Conservation (phyloP, 441 rosid genomes). For the Syzygium malaccense region DNA sequence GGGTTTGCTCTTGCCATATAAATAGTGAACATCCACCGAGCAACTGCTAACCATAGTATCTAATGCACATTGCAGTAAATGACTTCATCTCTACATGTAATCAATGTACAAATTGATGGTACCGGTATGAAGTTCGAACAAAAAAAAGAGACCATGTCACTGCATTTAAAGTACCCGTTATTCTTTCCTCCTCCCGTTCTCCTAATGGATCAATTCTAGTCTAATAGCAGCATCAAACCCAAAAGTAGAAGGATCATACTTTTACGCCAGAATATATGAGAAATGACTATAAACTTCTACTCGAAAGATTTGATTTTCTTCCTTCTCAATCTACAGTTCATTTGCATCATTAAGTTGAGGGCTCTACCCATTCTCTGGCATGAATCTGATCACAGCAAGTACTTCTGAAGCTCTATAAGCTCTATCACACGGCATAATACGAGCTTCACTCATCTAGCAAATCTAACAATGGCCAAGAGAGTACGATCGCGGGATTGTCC, state of each 20-base stretch:
- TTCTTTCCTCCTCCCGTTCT: not conserved
- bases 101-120: not conserved
- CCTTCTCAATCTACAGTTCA: not conserved
- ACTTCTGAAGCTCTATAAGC: not conserved
- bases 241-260: not conserved
- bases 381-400: not conserved
- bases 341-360: not conserved
- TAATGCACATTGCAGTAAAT: not conserved
- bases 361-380: not conserved
- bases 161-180: not conserved
- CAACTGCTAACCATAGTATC: not conserved
- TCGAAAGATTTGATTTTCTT: not conserved
- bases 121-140: not conserved
- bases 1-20: not conserved
- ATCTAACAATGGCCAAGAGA: not conserved
- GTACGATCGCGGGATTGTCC: accelerated
- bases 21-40: not conserved
- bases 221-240: not conserved
- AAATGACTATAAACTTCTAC: not conserved
- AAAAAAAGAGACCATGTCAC: not conserved
- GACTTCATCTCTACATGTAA: not conserved
- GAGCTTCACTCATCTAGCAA: not conserved
- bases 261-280: not conserved
- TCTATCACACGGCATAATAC: not conserved
- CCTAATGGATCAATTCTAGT: not conserved